Evolutionary conservation across 1,284 basidiomycete genomes (phyloP).

Genomic region (Hortiboletus rubellus): DNA sequence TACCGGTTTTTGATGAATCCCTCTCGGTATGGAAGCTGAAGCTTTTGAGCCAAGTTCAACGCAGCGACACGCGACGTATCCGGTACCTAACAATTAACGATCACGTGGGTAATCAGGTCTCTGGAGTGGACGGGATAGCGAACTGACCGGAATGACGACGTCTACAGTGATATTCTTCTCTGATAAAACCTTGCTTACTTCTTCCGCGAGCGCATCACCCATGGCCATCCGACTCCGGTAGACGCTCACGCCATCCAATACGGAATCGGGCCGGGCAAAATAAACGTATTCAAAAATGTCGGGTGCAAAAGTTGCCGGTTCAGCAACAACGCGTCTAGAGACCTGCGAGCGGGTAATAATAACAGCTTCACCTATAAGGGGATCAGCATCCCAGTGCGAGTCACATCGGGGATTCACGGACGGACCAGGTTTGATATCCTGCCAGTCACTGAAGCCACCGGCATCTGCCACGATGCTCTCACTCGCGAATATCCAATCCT

Average conservation of each 20-base stretch:
- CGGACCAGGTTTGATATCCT: constrained; percentile 89
- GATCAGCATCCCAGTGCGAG: constrained; percentile 1
- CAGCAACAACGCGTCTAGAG: constrained; percentile 70
- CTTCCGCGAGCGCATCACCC: constrained; percentile 93
- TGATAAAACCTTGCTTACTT: constrained; percentile 76
- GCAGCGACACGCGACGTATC: constrained; percentile 98
- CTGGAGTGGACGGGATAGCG: not conserved
- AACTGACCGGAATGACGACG: constrained; percentile 91
- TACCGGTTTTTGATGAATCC: constrained; percentile 99
- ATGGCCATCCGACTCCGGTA: constrained; percentile 99
- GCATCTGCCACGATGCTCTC: constrained; percentile 98
- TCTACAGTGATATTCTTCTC: constrained; percentile 76
- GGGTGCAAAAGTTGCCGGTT: constrained; percentile 82
- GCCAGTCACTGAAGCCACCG: constrained; percentile 87
- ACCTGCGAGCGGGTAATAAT: constrained; percentile 87
- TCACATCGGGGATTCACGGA: constrained; percentile 1
- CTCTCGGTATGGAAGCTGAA: constrained; percentile 92
- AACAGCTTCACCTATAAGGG: constrained; percentile 77
- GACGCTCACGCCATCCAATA: constrained; percentile 96
- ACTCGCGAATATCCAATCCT: constrained; percentile 90
- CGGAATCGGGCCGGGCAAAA: constrained; percentile 97
- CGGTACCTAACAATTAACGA: constrained; percentile 60
- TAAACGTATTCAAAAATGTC: constrained; percentile 99
- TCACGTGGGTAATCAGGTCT: constrained; percentile 3
- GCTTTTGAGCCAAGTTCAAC: constrained; percentile 90